phyloP scores from a whole-genome alignment of 2,329 filamentous ascomycete genomes.

The Fusarium sp. region DNA sequence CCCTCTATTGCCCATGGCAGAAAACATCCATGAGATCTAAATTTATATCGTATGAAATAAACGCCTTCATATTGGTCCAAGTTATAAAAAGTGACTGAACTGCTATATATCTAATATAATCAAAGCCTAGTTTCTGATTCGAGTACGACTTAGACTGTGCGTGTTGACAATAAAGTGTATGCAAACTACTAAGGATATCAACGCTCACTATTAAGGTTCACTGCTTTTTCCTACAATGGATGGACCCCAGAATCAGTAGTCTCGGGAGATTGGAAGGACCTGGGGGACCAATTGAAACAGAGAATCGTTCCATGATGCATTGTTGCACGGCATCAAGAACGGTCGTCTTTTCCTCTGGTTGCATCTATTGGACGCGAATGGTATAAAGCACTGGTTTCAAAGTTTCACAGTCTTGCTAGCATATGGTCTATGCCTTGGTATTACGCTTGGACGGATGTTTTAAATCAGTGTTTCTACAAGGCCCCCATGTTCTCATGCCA shows the following conservation, averaged over 20 bases:
- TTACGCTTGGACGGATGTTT: slow-evolving; percentile 24
- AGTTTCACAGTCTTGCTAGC: slow-evolving; percentile 17
- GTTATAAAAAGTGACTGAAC: background rate
- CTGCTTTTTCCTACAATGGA: background rate
- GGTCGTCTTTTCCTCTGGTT: slow-evolving; percentile 5
- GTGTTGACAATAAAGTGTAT: slow-evolving; percentile 1
- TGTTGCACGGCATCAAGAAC: slow-evolving; percentile 17
- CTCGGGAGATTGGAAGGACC: background rate
- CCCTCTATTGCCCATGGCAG: background rate
- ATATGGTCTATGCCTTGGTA: slow-evolving; percentile 17
- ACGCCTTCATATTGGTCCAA: background rate
- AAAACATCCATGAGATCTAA: background rate
- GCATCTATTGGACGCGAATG: slow-evolving; percentile 5
- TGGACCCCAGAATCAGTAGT: background rate
- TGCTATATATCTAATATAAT: background rate
- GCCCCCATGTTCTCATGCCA: slow-evolving; percentile 29
- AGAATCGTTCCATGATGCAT: slow-evolving; percentile 30
- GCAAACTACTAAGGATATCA: background rate
- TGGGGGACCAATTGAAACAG: background rate
- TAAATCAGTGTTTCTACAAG: slow-evolving; percentile 34
- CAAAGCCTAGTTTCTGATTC: background rate
- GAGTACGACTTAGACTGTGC: background rate
- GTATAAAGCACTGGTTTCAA: slow-evolving; percentile 15
- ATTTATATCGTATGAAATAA: background rate
- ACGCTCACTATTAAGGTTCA: background rate